Evolutionary conservation across 768 basidiomycete species (phyloP).

Genomic region (Exsudoporus frostii): DNA sequence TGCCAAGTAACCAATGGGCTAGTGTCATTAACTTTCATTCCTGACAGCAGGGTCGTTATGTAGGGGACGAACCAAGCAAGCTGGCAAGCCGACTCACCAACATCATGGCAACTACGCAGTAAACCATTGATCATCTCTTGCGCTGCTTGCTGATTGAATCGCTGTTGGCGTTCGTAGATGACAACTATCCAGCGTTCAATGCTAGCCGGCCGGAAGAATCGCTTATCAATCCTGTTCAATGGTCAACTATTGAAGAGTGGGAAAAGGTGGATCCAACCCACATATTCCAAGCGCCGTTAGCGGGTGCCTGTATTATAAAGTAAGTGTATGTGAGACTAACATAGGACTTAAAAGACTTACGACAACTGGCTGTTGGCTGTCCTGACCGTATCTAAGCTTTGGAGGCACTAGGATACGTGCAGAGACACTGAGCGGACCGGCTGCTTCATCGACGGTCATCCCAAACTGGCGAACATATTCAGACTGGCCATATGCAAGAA

Average conservation of each 20-base stretch:
- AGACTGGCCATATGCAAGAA: slow-evolving; percentile 67
- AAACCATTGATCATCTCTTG: slow-evolving; percentile 56
- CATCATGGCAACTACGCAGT: slow-evolving; percentile 44
- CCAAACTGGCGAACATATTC: slow-evolving; percentile 75
- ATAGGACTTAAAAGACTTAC: slow-evolving; percentile 36
- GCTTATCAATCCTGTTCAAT: slow-evolving; percentile 59
- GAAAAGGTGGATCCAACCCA: slow-evolving; percentile 24
- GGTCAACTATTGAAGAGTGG: background rate
- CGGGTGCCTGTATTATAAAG: slow-evolving; percentile 43
- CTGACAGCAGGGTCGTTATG: slow-evolving; percentile 32
- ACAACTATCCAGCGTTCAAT: slow-evolving; percentile 63
- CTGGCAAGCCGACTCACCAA: slow-evolving; percentile 48
- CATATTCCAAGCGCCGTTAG: slow-evolving; percentile 81
- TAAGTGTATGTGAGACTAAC: background rate
- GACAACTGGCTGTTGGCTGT: slow-evolving; percentile 53
- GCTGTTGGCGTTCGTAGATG: slow-evolving; percentile 58
- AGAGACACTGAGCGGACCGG: slow-evolving; percentile 51
- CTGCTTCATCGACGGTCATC: slow-evolving; percentile 52
- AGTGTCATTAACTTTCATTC: slow-evolving; percentile 51
- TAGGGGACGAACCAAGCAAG: background rate
- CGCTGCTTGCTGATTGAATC: slow-evolving; percentile 50
- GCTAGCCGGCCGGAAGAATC: slow-evolving; percentile 54
- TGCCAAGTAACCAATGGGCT: slow-evolving; percentile 50
- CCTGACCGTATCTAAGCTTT: slow-evolving; percentile 59
- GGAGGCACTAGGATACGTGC: slow-evolving; percentile 67